Evolutionary conservation across 768 basidiomycete genomes (phyloP), one percentile per base, ranked within the genome.

Genomic region (Boletus rubescentipes): DNA sequence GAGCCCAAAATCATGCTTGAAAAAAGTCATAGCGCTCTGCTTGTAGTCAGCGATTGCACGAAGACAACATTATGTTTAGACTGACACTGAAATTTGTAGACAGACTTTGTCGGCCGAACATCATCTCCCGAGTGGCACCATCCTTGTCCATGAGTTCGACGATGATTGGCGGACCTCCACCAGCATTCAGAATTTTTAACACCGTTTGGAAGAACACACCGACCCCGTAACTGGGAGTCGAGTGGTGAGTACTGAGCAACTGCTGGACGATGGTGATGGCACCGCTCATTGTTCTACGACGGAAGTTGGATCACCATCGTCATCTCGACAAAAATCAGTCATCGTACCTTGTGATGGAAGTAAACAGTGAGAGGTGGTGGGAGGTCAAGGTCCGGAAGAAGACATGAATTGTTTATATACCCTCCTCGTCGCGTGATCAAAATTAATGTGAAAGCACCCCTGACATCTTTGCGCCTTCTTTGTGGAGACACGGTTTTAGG

Each of bases 121-220:
- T 38, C 54, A 55, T 56, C 20, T 29, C 23, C 16, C n/a, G 36
- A 9, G 42, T 52, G 12, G 30, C 5, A 15, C 58, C 58, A 3
- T 51, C 46, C 3, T 37, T 34, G 18, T 41, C 30, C 54, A 34
- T 44, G 46, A 41, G 30, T 45, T 61, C 49, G 26, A 61, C 37
- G 32, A 47, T 34, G 20, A 51, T 50, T 7, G 49, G 52, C 16
- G 3, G 31, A 43, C 12, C 40, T 20, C 14, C 15, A 4, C n/a
- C 18, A 1, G 46, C n/a, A 41, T 12, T 35, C 21, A 46, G 29
- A 46, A 63, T 21, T 55, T 26, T 26, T 67, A 18, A 57, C 57
- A 87, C 61, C 85, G 86, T 72, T 52, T 82, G 11, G 80, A 85
- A 61, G 71, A 77, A 35, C 66, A 74, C 18, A 68, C 72, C 47